These are phyloP conservation scores for Spathaspora hagerdaliae DNA, from an alignment of 805 yeast genomes.

Conservation along the genomic window DNA sequence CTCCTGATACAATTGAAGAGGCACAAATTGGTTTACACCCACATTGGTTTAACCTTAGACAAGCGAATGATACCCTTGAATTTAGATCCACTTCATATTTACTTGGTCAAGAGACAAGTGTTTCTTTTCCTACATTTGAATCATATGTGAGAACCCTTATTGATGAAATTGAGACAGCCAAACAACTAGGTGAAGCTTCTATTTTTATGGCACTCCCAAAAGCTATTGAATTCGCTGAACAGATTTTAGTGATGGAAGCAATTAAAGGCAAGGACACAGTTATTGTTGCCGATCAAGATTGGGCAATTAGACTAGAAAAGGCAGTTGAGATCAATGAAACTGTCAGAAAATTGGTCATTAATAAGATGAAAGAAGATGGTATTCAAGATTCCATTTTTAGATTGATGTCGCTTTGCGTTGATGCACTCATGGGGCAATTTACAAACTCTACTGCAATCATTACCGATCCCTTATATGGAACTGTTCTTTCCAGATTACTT, in stretches of 20 bases:
- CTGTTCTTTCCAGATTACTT: slow-evolving; percentile 28
- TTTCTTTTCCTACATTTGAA: slow-evolving; percentile 54
- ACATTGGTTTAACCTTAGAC: slow-evolving; percentile 61
- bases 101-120: slow-evolving; percentile 35
- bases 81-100: slow-evolving; percentile 42
- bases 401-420: slow-evolving; percentile 31
- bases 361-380: slow-evolving; percentile 16
- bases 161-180: slow-evolving; percentile 17
- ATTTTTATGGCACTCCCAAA: slow-evolving; percentile 27
- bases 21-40: slow-evolving; percentile 80
- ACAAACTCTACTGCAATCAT: slow-evolving; percentile 8
- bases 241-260: slow-evolving; percentile 64
- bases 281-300: slow-evolving; percentile 65
- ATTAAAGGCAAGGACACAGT: slow-evolving; percentile 49
- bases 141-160: slow-evolving; percentile 27
- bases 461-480: slow-evolving; percentile 29
- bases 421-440: slow-evolving; percentile 28
- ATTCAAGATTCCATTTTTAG: slow-evolving; percentile 12
- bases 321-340: slow-evolving; percentile 59
- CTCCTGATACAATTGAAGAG: slow-evolving; percentile 76
- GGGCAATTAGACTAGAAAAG: slow-evolving; percentile 66
- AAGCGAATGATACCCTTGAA: slow-evolving; percentile 41
- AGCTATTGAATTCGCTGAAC: slow-evolving; percentile 52
- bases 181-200: slow-evolving; percentile 16
- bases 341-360: slow-evolving; percentile 33